Evolutionary conservation across 345 rosid species (phyloP), one percentile per base, ranked within the genome.

Genomic region (Sisymbrium altissimum): DNA sequence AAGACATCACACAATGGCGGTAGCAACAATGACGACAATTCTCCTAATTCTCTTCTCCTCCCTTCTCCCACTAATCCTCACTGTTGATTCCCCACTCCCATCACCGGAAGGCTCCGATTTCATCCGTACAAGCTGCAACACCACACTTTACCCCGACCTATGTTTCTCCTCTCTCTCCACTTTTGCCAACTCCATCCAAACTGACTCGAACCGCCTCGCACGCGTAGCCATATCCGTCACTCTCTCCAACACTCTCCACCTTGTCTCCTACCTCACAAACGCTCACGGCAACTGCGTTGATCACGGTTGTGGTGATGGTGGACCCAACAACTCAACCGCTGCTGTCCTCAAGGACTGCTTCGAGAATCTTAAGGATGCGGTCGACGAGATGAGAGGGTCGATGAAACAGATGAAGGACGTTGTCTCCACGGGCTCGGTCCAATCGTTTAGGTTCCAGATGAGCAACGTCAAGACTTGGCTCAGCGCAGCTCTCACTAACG

Each of bases 401-500:
- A 70, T 89, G 52, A 88, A 82, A 77, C 89, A 89, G 86, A 87
- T 92, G 91, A 78, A 85, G 17, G 80, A 80, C 69, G 44, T 78
- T 45, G 39, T 10, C 73, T 77, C 32, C 68, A 71, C 45, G 7
- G 77, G 32, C 50, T 80, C 81, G 39, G 60, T 46, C 59, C 80
- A 82, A 63, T 74, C 83, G 17, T 87, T 89, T 59, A 69, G 82
- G 82, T 92, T 90, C 72, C 88, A 78, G 70, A 83, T 92, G 88
- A 86, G 93, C 25, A 92, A 93, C 70, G 96, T 93, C 40, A 81
- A 89, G 83, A 93, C 96, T 52, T 93, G 98, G 98, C 89, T 93
- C 80, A 93, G 97, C 79, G 92, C 98, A 0, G 93, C 93, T 6
- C 65, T 90, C 64, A 90, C 96, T 32, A 78, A 90, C 50, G 89